These are phyloP conservation scores for Penicillium bovifimosum DNA, from an alignment of 495 filamentous ascomycete genomes.

Conservation along the genomic window DNA sequence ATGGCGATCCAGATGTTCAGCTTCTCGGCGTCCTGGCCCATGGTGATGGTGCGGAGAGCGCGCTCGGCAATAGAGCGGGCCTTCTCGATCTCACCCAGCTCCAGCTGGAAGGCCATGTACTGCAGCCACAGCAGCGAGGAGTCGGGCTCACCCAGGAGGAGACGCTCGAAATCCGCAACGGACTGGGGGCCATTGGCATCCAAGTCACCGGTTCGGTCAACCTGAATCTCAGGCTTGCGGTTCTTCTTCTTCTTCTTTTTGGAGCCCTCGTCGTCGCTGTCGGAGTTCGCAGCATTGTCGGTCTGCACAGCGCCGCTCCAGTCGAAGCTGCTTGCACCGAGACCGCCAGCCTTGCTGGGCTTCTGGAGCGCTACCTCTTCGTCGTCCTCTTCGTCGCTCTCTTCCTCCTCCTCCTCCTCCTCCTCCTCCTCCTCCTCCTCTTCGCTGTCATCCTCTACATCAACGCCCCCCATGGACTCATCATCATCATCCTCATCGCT, in stretches of 20 bases:
- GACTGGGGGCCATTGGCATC: constrained; percentile 88
- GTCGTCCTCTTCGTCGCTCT: no score
- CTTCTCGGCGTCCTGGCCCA: constrained; percentile 82
- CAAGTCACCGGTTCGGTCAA: constrained; percentile 83
- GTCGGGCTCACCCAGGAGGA: constrained; percentile 86
- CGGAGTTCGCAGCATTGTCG: constrained; percentile 35
- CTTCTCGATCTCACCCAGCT: constrained; percentile 78
- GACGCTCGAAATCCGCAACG: constrained; percentile 83
- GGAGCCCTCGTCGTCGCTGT: constrained; percentile 45
- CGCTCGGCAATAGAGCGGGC: constrained; percentile 85
- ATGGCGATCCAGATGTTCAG: constrained; percentile 91
- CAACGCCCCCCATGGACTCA: constrained; percentile 44
- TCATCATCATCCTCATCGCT: constrained; percentile 36
- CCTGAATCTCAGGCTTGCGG: constrained; percentile 71
- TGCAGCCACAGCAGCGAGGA: constrained; percentile 84
- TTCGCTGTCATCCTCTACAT: constrained; percentile 49
- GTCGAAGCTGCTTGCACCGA: constrained; percentile 79
- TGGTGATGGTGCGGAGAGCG: constrained; percentile 81
- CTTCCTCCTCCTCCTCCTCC: constrained; percentile 32
- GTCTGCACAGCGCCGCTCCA: constrained; percentile 65
- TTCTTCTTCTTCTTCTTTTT: constrained; percentile 73
- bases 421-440: constrained; percentile 25
- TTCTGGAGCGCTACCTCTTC: constrained; percentile 33
- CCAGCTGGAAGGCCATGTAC: constrained; percentile 96
- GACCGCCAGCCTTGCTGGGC: constrained; percentile 41